Conservation (phyloP, 257 asterid species). For the Ligustrum vulgare region DNA sequence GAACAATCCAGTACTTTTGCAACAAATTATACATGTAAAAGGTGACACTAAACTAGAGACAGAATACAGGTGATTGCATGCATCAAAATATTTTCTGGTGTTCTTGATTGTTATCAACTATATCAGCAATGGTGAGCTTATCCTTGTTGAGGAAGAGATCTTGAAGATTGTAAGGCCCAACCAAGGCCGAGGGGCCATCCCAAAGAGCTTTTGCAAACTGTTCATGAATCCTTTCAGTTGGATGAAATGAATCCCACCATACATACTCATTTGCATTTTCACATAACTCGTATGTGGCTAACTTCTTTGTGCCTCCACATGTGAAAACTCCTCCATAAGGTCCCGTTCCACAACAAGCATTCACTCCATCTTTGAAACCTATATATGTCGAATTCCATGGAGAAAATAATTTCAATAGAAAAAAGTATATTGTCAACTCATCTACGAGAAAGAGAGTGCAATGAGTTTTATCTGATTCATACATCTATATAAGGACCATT, state of each 20-base stretch:
- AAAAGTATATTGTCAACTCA: neutral
- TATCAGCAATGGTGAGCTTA: constrained; percentile 14
- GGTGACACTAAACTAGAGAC: neutral
- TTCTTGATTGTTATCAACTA: constrained; percentile 14
- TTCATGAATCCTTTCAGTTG: constrained; percentile 46
- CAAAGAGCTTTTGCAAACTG: constrained; percentile 35
- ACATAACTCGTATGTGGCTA: constrained; percentile 37
- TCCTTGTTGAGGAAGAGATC: constrained; percentile 21
- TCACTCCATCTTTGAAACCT: constrained; percentile 54
- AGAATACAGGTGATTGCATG: neutral
- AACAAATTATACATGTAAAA: too few relatives aligned
- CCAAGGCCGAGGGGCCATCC: constrained; percentile 25
- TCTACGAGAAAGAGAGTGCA: too few relatives aligned
- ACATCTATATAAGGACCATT: too few relatives aligned
- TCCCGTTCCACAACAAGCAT: constrained; percentile 61
- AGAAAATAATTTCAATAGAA: neutral
- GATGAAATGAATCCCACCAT: constrained; percentile 58
- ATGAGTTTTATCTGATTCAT: too few relatives aligned
- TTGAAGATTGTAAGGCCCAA: constrained; percentile 26
- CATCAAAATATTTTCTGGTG: neutral
- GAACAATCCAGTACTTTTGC: too few relatives aligned
- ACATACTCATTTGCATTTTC: constrained; percentile 37
- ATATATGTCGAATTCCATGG: neutral
- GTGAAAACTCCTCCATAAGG: constrained; percentile 44
- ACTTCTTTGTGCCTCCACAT: constrained; percentile 54